Evolutionary conservation across 768 basidiomycete genomes (phyloP).

Genomic region (Phylloporus sp.): DNA sequence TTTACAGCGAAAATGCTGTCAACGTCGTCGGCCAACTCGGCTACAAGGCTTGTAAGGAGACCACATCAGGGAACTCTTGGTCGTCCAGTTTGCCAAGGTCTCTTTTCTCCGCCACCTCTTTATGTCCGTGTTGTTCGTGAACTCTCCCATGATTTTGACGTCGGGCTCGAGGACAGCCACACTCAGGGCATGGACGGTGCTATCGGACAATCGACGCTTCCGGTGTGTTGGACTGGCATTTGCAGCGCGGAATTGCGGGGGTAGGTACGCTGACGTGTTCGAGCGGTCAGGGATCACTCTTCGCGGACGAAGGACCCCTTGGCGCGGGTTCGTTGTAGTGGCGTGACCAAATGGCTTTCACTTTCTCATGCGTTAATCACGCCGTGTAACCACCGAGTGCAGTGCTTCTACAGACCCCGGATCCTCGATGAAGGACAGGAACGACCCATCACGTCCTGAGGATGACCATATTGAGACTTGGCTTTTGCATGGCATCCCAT

Average conservation of each 20-base stretch:
- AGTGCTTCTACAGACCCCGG: conserved; percentile 2
- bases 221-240: neutral
- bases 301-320: conserved; percentile 8
- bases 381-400: neutral
- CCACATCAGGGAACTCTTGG: neutral
- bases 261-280: neutral
- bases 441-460: neutral
- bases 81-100: too few species aligned
- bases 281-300: neutral
- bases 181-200: conserved; percentile 3
- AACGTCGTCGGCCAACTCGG: too few species aligned
- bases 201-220: conserved; percentile 2
- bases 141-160: conserved; percentile 5
- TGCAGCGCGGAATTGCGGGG: neutral
- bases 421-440: conserved; percentile 10
- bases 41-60: too few species aligned
- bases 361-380: conserved; percentile 1
- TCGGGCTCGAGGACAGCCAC: conserved; percentile 4
- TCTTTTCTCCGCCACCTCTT: neutral
- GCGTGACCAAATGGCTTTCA: neutral
- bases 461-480: conserved; percentile 9
- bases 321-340: neutral
- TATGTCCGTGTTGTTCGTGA: conserved; percentile 6
- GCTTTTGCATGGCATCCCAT: conserved; percentile 9
- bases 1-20: too few species aligned